Evolutionary conservation across 2,329 filamentous ascomycete species (phyloP), one percentile per base, ranked within the genome.

Genomic region (Triangularia verruculosa): DNA sequence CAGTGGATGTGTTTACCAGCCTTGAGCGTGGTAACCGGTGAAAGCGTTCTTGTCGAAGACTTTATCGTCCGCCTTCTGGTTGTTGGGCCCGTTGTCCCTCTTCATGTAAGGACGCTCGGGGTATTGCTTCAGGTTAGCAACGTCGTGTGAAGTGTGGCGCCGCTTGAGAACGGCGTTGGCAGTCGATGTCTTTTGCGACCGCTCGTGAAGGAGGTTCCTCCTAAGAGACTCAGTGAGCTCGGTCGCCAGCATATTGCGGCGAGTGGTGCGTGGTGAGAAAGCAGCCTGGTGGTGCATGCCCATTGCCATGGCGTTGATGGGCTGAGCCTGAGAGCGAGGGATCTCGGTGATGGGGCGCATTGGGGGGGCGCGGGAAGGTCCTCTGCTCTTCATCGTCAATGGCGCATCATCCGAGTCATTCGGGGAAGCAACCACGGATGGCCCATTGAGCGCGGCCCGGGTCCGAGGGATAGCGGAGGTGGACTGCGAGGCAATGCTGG

Each of bases 151-250:
- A 7, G 93, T 97, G 75, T 97, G 93, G 64, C 92, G 85, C 67
- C 94, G 87, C 82, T 97, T 96, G 63, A 97, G 83, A 61, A 94
- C 91, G 1, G 93, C 92, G 68, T 94, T 93, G 71, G 89, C 91
- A 7, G 92, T 94, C 32, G 91, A 90, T 64, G 92, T 92, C 83
- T 95, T 96, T 74, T 98, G 94, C 73, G 96, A 92, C 59, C 95
- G 89, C 76, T 99, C 95, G 91, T 92, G 96, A 15, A 98, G 85
- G 15, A 99, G 87, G 71, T 97, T 91, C 70, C 93, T 91, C 22
- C 95, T 88, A 3, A 99, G 87, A 22, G 92, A 96, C 75, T 97
- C 93, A 2, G 94, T 97, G 61, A 99, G 82, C 79, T 99, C 95
- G 0, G 92, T 96, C 8, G 92, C 90, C 62, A 99, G 84, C 95